Evolutionary conservation across 495 filamentous ascomycete genomes (phyloP), one percentile per base, ranked within the genome.

Genomic region (Hypoxylon cercidicola): DNA sequence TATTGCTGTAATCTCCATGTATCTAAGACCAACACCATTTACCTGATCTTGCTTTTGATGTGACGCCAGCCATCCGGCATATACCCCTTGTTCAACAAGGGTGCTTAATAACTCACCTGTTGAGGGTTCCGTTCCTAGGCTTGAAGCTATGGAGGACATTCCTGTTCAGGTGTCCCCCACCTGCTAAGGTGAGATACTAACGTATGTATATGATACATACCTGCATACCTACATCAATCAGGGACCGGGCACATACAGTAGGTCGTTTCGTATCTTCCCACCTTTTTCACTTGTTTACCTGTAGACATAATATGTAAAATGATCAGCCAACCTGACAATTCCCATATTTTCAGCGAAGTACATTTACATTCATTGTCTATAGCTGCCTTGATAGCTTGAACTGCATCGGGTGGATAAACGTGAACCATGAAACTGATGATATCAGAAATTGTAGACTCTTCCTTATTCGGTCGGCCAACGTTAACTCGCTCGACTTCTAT

Each of bases 211-310:
- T n/a, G n/a, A n/a, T n/a, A n/a, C n/a, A n/a, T n/a, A n/a, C n/a
- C n/a, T n/a, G n/a, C n/a, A n/a, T n/a, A n/a, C n/a, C n/a, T n/a
- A n/a, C 16, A 7, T 43, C 13, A 13, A 13, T 43, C 40, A 20
- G 48, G 32, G 15, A 40, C 19, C 50, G 50, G 50, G 50, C 41
- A 39, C 50, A 19, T 53, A 53, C 50, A 53, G 50, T 53, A 51
- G 40, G 40, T 19, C 19, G 50, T 41, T 39, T 51, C 13, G 48
- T 37, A 11, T 4, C 15, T 51, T n/a, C 16, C 9, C 1, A 20
- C 10, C 4, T 35, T 39, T 51, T 28, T 13, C 15, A 39, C 16
- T n/a, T n/a, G n/a, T n/a, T n/a, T n/a, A n/a, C n/a, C n/a, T n/a
- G n/a, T n/a, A 51, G 34, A 16, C 28, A 12, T 10, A 10, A 34